Percentiles rank a stretch among this genome's conserved stretches.
These are phyloP conservation scores for Pestalotiopsis sp. DNA, from an alignment of 2,329 filamentous ascomycete genomes.

Conservation along the genomic window DNA sequence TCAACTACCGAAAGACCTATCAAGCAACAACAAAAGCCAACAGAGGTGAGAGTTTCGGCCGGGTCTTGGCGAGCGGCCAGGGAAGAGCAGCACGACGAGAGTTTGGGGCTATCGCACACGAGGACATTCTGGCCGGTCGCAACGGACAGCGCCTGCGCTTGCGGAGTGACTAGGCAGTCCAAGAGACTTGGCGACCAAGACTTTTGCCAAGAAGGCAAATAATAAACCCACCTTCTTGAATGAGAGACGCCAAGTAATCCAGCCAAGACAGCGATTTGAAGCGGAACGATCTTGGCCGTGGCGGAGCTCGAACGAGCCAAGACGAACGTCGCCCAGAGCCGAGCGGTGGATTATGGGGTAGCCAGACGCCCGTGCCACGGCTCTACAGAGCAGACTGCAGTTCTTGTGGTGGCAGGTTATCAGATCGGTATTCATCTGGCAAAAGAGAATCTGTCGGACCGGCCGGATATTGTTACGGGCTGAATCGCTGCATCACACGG, in stretches of 20 bases:
- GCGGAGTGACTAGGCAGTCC: neutral
- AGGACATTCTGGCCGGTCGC: neutral
- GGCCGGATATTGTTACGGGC: no score
- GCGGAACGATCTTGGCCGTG: slow-evolving; percentile 4
- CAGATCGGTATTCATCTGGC: no score
- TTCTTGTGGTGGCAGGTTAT: no score
- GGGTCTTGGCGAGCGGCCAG: neutral
- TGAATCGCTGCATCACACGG: neutral
- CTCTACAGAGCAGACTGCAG: neutral
- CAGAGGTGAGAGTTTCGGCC: neutral
- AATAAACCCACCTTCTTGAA: neutral
- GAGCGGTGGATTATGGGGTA: neutral
- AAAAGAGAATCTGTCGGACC: no score
- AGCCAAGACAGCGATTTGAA: slow-evolving; percentile 1
- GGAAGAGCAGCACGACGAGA: neutral
- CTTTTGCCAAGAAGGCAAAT: neutral
- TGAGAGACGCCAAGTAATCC: neutral
- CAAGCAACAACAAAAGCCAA: neutral
- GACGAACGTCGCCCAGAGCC: neutral
- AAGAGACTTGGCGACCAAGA: neutral
- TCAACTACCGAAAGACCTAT: neutral
- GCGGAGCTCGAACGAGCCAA: slow-evolving; percentile 3
- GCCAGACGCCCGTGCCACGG: neutral
- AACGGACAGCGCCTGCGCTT: no score
- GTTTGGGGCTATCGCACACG: neutral